These are phyloP conservation scores for Podila clonocystis DNA, from an alignment of 192 early-diverging fungal species.

Conservation along the genomic window DNA sequence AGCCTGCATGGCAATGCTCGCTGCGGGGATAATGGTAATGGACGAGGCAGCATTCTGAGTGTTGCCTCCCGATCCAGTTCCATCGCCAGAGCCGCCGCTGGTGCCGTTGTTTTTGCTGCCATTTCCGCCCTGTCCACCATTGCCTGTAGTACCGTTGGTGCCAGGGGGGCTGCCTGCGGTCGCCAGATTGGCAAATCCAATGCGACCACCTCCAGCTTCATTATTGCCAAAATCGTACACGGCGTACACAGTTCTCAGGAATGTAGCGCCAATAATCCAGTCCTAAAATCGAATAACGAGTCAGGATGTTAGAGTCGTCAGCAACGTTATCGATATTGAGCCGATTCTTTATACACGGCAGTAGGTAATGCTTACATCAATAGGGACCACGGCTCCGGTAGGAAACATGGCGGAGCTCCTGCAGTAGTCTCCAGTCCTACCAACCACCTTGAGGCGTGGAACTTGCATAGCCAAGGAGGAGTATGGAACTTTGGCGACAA, in stretches of 20 bases:
- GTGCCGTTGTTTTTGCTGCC: not conserved
- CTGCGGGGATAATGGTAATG: not conserved
- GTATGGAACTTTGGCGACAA: not conserved
- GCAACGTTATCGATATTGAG: not conserved
- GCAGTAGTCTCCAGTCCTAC: not conserved
- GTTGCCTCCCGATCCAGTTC: not conserved
- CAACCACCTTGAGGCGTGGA: not conserved
- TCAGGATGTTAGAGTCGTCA: too few species aligned
- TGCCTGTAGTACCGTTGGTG: not conserved
- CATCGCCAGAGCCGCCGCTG: not conserved
- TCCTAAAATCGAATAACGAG: not conserved
- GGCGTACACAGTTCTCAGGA: conserved; percentile 50
- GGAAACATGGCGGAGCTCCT: not conserved
- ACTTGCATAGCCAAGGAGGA: not conserved
- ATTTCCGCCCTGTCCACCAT: not conserved
- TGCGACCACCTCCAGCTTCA: not conserved
- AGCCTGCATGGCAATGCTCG: not conserved
- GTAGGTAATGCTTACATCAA: not conserved
- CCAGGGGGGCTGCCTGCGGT: not conserved
- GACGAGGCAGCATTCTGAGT: not conserved
- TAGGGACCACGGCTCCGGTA: not conserved
- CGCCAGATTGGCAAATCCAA: conserved; percentile 5
- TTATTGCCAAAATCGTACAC: conserved; percentile 49
- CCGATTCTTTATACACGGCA: not conserved
- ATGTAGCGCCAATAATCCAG: conserved; percentile 49